Evolutionary conservation across 2,329 filamentous ascomycete genomes (phyloP).

Genomic region (Ascochyta fabae): DNA sequence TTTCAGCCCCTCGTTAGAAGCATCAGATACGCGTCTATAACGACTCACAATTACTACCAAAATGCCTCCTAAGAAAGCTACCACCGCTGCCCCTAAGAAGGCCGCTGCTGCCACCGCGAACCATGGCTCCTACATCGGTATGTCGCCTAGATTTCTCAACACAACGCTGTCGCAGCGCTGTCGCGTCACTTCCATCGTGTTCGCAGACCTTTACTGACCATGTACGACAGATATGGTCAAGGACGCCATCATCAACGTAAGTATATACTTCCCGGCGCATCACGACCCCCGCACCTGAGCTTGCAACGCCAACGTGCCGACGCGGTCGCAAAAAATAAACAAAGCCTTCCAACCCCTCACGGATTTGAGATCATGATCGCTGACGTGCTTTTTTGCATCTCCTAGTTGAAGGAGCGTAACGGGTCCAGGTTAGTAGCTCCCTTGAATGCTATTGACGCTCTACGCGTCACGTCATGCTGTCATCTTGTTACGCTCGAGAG

Average conservation of each 20-base stretch:
- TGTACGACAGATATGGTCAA: slow-evolving; percentile 71
- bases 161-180: slow-evolving; percentile 55
- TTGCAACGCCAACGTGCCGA: slow-evolving; percentile 44
- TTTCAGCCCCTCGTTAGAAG: slow-evolving; percentile 42
- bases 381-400: slow-evolving; percentile 56
- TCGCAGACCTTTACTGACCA: slow-evolving; percentile 64
- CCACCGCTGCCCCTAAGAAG: slow-evolving; percentile 65
- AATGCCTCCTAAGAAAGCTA: slow-evolving; percentile 72
- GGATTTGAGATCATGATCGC: slow-evolving; percentile 39
- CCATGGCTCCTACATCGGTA: slow-evolving; percentile 72
- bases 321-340: slow-evolving; percentile 41
- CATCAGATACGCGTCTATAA: slow-evolving; percentile 35
- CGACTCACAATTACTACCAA: slow-evolving; percentile 42
- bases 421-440: slow-evolving; percentile 67
- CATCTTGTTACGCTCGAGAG: slow-evolving; percentile 27
- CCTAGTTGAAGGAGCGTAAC: slow-evolving; percentile 73
- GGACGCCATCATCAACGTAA: slow-evolving; percentile 73
- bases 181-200: slow-evolving; percentile 48
- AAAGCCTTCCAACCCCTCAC: slow-evolving; percentile 19
- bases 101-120: slow-evolving; percentile 58
- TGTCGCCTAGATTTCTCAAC: slow-evolving; percentile 53
- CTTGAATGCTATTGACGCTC: slow-evolving; percentile 29
- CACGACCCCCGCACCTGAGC: slow-evolving; percentile 43
- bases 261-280: slow-evolving; percentile 62
- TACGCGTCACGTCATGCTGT: slow-evolving; percentile 37